These are phyloP conservation scores for Heterobasidion annosum DNA, from an alignment of 1,284 basidiomycete species.

Conservation along the genomic window DNA sequence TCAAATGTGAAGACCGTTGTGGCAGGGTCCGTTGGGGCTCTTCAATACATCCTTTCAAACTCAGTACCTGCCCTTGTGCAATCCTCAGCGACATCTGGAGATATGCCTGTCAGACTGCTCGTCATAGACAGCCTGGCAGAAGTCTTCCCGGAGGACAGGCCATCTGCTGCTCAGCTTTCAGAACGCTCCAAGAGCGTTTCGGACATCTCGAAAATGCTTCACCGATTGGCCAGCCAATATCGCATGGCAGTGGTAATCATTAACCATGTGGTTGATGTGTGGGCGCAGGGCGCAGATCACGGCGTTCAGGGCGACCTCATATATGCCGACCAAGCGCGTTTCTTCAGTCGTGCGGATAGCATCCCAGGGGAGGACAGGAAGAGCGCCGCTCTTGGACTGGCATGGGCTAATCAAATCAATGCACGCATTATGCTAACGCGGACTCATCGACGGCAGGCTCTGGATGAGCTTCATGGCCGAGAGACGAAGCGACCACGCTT, in stretches of 20 bases:
- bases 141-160: constrained; percentile 57
- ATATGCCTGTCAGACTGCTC: constrained; percentile 52
- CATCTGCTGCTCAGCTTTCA: constrained; percentile 52
- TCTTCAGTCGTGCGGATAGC: constrained; percentile 63
- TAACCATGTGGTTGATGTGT: constrained; percentile 81
- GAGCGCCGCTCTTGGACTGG: constrained; percentile 78
- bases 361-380: constrained; percentile 51
- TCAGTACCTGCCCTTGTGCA: constrained; percentile 54
- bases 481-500: constrained; percentile 24
- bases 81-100: constrained; percentile 10
- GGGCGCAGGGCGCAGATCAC: constrained; percentile 28
- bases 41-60: constrained; percentile 59
- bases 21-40: constrained; percentile 48
- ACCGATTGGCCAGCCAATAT: constrained; percentile 54
- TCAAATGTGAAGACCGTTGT: constrained; percentile 61
- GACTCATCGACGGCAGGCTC: constrained; percentile 57
- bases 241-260: constrained; percentile 72
- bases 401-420: constrained; percentile 89
- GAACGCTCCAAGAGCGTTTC: constrained; percentile 64
- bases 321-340: constrained; percentile 69
- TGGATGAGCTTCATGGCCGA: constrained; percentile 27
- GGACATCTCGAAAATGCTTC: constrained; percentile 59
- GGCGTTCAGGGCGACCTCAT: constrained; percentile 28
- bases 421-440: constrained; percentile 74
- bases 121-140: constrained; percentile 80